These are phyloP conservation scores for Pontederia paniculata DNA, from an alignment of 176 grass and related monocot species.

Conservation along the genomic window DNA sequence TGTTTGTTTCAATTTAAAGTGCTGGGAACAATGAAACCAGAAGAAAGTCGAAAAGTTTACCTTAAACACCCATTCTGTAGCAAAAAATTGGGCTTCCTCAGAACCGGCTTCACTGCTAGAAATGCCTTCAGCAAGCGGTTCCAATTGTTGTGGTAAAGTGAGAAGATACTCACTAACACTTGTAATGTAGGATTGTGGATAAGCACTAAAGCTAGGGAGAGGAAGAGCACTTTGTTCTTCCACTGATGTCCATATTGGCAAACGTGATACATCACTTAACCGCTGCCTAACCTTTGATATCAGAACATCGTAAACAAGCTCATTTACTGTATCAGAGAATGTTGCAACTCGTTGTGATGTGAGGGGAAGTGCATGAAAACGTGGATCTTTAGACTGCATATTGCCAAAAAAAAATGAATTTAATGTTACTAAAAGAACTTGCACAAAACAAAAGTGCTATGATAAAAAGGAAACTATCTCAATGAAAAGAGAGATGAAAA, in stretches of 20 bases:
- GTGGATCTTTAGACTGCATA: constrained; percentile 83
- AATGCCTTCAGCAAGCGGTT: constrained; percentile 81
- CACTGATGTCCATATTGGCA: constrained; percentile 77
- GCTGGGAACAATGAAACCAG: not conserved
- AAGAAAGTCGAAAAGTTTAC: constrained; percentile 12
- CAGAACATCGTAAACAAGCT: constrained; percentile 88
- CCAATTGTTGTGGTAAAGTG: constrained; percentile 89
- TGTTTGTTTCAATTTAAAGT: too few species aligned
- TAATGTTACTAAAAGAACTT: too few species aligned
- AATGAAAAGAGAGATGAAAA: too few species aligned
- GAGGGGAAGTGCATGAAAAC: constrained; percentile 77
- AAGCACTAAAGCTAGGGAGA: constrained; percentile 94
- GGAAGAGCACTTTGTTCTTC: constrained; percentile 83
- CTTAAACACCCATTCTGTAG: constrained; percentile 98
- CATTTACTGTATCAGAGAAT: constrained; percentile 93
- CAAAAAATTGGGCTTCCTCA: constrained; percentile 94
- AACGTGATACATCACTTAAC: constrained; percentile 55
- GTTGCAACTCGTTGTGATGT: constrained; percentile 77
- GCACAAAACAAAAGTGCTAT: too few species aligned
- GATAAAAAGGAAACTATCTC: too few species aligned
- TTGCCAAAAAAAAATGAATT: not conserved
- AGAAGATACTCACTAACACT: constrained; percentile 94
- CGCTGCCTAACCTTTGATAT: constrained; percentile 82
- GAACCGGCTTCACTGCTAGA: constrained; percentile 55
- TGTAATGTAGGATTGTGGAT: constrained; percentile 85